Conservation (phyloP, 176 grass and related monocot species). For the Avena sativa region DNA sequence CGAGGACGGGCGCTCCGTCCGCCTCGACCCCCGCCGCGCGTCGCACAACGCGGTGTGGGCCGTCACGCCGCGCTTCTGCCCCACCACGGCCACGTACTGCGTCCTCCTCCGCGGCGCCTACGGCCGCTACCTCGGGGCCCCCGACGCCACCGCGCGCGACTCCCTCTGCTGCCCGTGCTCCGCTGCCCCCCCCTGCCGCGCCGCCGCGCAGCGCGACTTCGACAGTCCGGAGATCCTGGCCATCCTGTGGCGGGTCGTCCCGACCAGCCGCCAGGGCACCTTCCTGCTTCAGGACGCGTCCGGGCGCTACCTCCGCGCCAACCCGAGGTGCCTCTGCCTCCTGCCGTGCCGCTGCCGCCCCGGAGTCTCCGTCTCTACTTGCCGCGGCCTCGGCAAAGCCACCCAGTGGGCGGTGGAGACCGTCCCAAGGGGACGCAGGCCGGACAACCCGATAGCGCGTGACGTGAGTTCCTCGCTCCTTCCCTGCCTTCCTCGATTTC, state of each 20-base stretch:
- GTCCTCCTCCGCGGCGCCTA: conserved; percentile 21
- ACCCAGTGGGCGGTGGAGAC: conserved; percentile 20
- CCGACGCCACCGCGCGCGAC: background rate
- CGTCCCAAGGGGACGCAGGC: background rate
- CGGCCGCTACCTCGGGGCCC: conserved; percentile 23
- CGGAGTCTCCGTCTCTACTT: background rate
- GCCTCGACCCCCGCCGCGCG: background rate
- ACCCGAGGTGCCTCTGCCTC: background rate
- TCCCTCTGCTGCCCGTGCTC: background rate
- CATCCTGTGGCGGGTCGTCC: conserved; percentile 18
- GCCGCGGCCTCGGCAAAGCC: background rate
- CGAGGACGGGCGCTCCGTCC: conserved; percentile 21
- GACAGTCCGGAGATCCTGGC: background rate
- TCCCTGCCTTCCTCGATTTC: background rate
- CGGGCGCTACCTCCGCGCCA: conserved; percentile 22
- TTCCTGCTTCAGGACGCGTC: background rate
- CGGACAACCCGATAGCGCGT: background rate
- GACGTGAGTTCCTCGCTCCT: background rate
- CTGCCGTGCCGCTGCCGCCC: background rate
- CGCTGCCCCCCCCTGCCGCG: background rate
- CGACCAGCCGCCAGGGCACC: background rate
- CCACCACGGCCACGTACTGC: background rate
- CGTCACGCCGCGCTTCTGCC: background rate
- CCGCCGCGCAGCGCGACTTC: background rate
- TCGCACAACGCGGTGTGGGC: conserved; percentile 21